These are phyloP conservation scores for Nannizziopsis arthrosporioides DNA, from an alignment of 2,329 filamentous ascomycete species.

Conservation along the genomic window DNA sequence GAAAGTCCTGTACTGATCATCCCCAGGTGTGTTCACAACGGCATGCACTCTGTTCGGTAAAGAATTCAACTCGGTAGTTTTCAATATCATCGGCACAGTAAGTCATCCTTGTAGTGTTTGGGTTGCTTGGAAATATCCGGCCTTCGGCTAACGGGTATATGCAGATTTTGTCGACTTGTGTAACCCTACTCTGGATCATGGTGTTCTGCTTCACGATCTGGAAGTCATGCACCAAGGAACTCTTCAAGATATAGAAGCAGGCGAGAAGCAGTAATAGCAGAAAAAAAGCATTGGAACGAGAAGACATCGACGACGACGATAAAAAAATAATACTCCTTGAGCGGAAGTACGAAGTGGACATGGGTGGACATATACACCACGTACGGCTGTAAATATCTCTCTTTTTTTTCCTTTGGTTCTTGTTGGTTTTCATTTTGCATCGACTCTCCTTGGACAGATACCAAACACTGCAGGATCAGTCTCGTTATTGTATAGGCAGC, in stretches of 20 bases:
- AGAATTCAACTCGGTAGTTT: slow-evolving; percentile 12
- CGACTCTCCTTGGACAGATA: background rate
- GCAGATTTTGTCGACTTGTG: slow-evolving; percentile 12
- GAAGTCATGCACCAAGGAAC: slow-evolving; percentile 14
- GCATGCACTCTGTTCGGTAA: slow-evolving; percentile 12
- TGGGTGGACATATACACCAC: background rate
- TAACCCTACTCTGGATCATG: slow-evolving; percentile 13
- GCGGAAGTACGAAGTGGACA: background rate
- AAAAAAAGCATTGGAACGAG: background rate
- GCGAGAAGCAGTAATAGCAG: background rate
- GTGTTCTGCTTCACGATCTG: slow-evolving; percentile 13
- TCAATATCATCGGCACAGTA: slow-evolving; percentile 15
- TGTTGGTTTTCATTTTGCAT: no score
- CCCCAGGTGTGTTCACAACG: slow-evolving; percentile 14
- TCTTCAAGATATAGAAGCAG: slow-evolving; percentile 11
- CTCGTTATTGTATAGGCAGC: no score
- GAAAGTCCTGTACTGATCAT: background rate
- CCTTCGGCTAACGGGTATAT: background rate
- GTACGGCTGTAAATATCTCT: background rate
- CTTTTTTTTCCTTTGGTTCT: background rate
- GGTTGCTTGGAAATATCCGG: background rate
- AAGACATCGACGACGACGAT: no score
- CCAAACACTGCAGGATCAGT: slow-evolving; percentile 1
- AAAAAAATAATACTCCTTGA: background rate
- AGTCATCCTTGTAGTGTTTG: slow-evolving; percentile 1